Conservation (phyloP, 805 yeast species). For the Wickerhamomyces rabaulensis region DNA sequence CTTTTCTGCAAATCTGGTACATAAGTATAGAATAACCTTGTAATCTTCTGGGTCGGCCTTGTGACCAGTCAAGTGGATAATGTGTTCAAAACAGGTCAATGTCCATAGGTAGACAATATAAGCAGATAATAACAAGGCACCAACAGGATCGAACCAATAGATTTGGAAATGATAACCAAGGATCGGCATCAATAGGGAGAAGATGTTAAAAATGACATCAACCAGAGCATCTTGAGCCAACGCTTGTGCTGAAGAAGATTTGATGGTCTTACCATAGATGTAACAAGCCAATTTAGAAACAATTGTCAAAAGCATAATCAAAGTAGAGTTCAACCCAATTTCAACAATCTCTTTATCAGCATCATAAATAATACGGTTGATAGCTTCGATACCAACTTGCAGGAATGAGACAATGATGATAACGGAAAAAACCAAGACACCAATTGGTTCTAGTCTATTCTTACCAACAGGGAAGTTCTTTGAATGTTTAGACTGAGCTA, state of each 20-base stretch:
- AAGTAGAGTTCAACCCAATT: conserved; percentile 44
- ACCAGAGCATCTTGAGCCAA: conserved; percentile 79
- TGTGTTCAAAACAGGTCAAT: conserved; percentile 61
- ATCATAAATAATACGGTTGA: conserved; percentile 38
- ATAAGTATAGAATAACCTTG: conserved; percentile 61
- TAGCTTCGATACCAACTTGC: conserved; percentile 66
- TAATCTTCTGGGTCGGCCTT: conserved; percentile 58
- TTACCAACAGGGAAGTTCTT: conserved; percentile 65
- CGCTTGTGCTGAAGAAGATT: conserved; percentile 69
- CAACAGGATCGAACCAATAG: conserved; percentile 75
- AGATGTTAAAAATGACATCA: conserved; percentile 67
- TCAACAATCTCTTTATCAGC: conserved; percentile 35
- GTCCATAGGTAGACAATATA: conserved; percentile 66
- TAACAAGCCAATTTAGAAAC: conserved; percentile 55
- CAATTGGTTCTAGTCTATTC: conserved; percentile 70
- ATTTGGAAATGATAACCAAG: conserved; percentile 44
- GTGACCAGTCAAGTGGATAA: conserved; percentile 70
- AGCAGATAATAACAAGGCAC: conserved; percentile 58
- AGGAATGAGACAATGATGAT: conserved; percentile 66
- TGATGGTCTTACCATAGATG: conserved; percentile 54
- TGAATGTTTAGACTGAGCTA: conserved; percentile 43
- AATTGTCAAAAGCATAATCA: conserved; percentile 62
- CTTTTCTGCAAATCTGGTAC: conserved; percentile 62
- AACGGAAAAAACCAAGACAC: conserved; percentile 68
- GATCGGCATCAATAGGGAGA: conserved; percentile 67